These are phyloP conservation scores for Adansonia madagascariensis DNA, from an alignment of 441 rosid species.

Conservation along the genomic window DNA sequence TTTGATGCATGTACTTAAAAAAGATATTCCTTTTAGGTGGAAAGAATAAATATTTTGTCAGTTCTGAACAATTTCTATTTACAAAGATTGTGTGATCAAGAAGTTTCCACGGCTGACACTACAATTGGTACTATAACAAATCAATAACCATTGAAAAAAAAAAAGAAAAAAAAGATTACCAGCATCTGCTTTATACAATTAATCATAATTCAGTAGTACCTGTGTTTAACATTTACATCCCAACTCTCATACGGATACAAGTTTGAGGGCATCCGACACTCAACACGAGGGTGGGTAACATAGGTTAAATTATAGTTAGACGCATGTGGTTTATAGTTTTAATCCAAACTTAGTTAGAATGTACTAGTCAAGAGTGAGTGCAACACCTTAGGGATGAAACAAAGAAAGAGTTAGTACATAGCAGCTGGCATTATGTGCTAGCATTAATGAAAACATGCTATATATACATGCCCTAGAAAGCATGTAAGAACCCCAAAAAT, in stretches of 20 bases:
- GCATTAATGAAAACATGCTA: constrained; percentile 25
- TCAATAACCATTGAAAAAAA: neutral
- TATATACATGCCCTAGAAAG: constrained; percentile 6
- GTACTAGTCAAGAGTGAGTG: too few relatives aligned
- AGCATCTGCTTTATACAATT: neutral
- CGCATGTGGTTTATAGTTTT: neutral
- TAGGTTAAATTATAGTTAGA: neutral
- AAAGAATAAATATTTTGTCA: neutral
- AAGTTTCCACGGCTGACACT: neutral
- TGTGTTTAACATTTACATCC: neutral
- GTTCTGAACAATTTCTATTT: neutral
- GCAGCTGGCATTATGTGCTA: constrained; percentile 21
- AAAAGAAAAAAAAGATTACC: neutral
- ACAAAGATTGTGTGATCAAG: constrained; percentile 13
- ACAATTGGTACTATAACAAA: neutral
- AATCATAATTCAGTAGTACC: neutral
- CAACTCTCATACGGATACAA: too few relatives aligned
- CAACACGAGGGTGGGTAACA: too few relatives aligned
- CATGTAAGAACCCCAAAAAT: neutral
- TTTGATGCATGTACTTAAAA: neutral
- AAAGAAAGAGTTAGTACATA: neutral
- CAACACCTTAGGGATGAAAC: too few relatives aligned
- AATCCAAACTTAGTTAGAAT: neutral
- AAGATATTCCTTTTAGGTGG: neutral
- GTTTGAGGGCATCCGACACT: too few relatives aligned